phyloP scores from a whole-genome alignment of 495 filamentous ascomycete genomes.

The Penicillium longicatenatum region DNA sequence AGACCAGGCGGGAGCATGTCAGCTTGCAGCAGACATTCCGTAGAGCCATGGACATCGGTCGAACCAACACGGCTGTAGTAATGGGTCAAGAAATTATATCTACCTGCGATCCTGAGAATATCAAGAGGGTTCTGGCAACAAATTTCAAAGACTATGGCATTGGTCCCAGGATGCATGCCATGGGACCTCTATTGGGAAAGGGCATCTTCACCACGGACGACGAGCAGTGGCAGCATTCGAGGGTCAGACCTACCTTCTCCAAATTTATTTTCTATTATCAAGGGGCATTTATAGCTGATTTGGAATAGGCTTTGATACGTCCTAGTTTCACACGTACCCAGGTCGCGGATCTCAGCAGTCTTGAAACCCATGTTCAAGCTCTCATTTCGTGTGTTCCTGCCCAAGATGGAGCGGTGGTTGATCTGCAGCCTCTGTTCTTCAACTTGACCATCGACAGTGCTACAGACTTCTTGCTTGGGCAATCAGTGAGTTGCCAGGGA shows the following conservation, averaged over 20 bases:
- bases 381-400: neutral
- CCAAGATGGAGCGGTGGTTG: neutral
- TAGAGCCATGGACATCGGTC: neutral
- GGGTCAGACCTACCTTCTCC: neutral
- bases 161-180: neutral
- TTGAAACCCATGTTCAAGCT: neutral
- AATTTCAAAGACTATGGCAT: slow-evolving; percentile 11
- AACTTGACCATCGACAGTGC: slow-evolving; percentile 11
- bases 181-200: slow-evolving; percentile 4
- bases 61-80: neutral
- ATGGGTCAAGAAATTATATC: slow-evolving; percentile 3
- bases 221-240: slow-evolving; percentile 1
- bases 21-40: neutral
- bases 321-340: slow-evolving; percentile 5
- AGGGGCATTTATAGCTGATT: neutral
- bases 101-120: slow-evolving; percentile 7
- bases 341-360: slow-evolving; percentile 2
- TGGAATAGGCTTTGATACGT: slow-evolving; percentile 2
- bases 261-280: neutral
- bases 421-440: slow-evolving; percentile 11
- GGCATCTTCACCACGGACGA: slow-evolving; percentile 12
- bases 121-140: slow-evolving; percentile 4
- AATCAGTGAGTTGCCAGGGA: neutral
- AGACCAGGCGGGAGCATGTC: neutral
- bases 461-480: slow-evolving; percentile 11